Evolutionary conservation across 345 rosid genomes (phyloP), one percentile per base, ranked within the genome.

Genomic region (Geranium brycei): DNA sequence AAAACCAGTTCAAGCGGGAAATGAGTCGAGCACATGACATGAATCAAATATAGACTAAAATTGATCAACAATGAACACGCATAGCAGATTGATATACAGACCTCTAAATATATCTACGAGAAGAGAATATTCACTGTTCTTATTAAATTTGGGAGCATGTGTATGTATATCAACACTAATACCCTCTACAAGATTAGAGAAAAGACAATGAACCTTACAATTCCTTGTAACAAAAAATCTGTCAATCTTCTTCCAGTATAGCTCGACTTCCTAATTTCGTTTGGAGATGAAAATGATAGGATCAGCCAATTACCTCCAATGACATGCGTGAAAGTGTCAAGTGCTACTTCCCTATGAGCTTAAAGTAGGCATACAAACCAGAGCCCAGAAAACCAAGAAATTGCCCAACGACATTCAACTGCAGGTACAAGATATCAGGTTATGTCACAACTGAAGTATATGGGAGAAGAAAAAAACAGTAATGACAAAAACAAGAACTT

Each of bases 351-450:
- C 92, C 96, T 1, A 76, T 61, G 60, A 93, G 81, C 84, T 88
- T 93, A 70, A 72, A 83, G 78, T 84, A 91, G 63, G 99, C 99
- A 66, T 93, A 93, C 75, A 86, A 71, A 63, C 88, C 97, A 38
- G 99, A 93, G 68, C 99, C 97, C 13, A 82, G 58, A 75, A 93
- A 91, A 64, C 99, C 99, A 64, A 93, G 80, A 53, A 79, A 64
- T 75, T 93, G 99, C 30, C 99, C 99, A 14, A 77, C 71, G 47
- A 93, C 79, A 78, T 93, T 93, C 78, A 93, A 80, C 99, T 91
- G 91, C 67, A 77, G 63, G 57, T 40, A 62, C 64, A 64, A 73
- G 13, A 68, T 59, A 66, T 3, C 15, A 35, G 23, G 4, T 11
- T 12, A 58, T 60, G 12, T 73, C 31, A 13, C 19, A 6, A 62